Evolutionary conservation across 2,329 filamentous ascomycete species (phyloP).

Genomic region (Lizonia empirigonia): DNA sequence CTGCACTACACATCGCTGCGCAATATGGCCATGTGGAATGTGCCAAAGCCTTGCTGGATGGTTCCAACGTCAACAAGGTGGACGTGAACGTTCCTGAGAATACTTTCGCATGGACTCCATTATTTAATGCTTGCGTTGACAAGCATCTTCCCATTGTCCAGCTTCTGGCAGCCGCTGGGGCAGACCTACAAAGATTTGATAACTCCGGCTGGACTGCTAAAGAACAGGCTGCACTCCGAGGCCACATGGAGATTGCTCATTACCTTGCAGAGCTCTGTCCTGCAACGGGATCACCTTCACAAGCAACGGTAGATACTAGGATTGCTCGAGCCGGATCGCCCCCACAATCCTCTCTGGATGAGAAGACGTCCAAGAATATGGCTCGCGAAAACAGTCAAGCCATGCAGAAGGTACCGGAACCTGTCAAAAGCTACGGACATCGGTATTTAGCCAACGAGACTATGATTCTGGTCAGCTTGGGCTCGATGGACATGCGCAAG

Average conservation of each 20-base stretch:
- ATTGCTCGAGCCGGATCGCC: slow-evolving; percentile 50
- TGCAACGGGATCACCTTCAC: slow-evolving; percentile 34
- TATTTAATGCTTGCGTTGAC: slow-evolving; percentile 91
- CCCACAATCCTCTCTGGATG: slow-evolving; percentile 64
- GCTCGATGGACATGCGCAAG: slow-evolving; percentile 93
- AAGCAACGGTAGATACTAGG: slow-evolving; percentile 34
- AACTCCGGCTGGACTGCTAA: slow-evolving; percentile 92
- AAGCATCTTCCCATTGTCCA: slow-evolving; percentile 77
- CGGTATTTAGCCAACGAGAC: slow-evolving; percentile 88
- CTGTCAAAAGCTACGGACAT: slow-evolving; percentile 94
- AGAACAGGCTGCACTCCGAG: slow-evolving; percentile 89
- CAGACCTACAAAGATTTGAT: slow-evolving; percentile 75
- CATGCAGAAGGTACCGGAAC: slow-evolving; percentile 65
- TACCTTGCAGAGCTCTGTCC: slow-evolving; percentile 65
- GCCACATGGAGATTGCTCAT: slow-evolving; percentile 80
- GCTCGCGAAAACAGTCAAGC: slow-evolving; percentile 45
- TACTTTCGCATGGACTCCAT: slow-evolving; percentile 91
- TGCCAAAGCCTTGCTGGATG: slow-evolving; percentile 74
- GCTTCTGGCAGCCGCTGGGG: slow-evolving; percentile 77
- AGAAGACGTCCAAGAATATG: slow-evolving; percentile 49
- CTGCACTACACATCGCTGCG: slow-evolving; percentile 88
- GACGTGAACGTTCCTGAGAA: slow-evolving; percentile 80
- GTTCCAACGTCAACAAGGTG: slow-evolving; percentile 71
- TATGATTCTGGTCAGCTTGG: slow-evolving; percentile 88
- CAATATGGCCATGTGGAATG: slow-evolving; percentile 85